phyloP scores from a whole-genome alignment of 768 basidiomycete genomes.

The Lentinula aciculospora region DNA sequence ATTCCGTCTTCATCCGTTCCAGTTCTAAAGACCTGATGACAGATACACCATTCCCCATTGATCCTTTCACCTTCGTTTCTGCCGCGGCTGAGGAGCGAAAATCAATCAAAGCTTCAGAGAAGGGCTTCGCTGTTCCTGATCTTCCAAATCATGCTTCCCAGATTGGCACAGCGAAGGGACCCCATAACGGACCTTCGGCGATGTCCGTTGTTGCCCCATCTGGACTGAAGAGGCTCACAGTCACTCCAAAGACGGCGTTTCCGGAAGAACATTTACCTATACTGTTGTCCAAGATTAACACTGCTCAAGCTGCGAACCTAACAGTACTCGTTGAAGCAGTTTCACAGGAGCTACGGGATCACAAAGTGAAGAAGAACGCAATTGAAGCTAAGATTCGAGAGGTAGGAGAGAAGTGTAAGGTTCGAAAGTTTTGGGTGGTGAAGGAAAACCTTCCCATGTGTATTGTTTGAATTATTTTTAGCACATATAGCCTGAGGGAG shows the following conservation, averaged over 20 bases:
- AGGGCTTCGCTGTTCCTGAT: slow-evolving; percentile 41
- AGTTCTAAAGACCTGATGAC: neutral
- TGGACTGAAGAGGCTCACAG: slow-evolving; percentile 18
- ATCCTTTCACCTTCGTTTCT: slow-evolving; percentile 76
- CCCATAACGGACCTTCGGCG: slow-evolving; percentile 5
- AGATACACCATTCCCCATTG: slow-evolving; percentile 71
- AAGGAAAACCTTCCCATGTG: slow-evolving; percentile 27
- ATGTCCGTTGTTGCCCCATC: slow-evolving; percentile 11
- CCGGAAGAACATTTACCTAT: slow-evolving; percentile 59
- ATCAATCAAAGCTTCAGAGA: slow-evolving; percentile 13
- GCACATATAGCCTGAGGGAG: neutral
- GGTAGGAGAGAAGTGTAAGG: slow-evolving; percentile 68
- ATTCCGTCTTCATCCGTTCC: slow-evolving; percentile 2
- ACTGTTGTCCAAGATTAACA: slow-evolving; percentile 58
- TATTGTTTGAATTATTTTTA: neutral
- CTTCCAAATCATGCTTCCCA: slow-evolving; percentile 27
- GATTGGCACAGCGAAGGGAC: neutral
- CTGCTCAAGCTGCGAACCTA: slow-evolving; percentile 56
- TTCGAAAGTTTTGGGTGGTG: slow-evolving; percentile 70
- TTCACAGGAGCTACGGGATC: slow-evolving; percentile 59
- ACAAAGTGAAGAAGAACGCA: slow-evolving; percentile 78
- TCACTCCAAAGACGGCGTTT: slow-evolving; percentile 52
- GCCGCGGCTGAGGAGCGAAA: slow-evolving; percentile 31
- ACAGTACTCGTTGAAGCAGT: slow-evolving; percentile 68
- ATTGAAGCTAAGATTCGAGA: slow-evolving; percentile 79